These are phyloP conservation scores for Capsicum baccatum DNA, from an alignment of 257 asterid species.

Conservation along the genomic window DNA sequence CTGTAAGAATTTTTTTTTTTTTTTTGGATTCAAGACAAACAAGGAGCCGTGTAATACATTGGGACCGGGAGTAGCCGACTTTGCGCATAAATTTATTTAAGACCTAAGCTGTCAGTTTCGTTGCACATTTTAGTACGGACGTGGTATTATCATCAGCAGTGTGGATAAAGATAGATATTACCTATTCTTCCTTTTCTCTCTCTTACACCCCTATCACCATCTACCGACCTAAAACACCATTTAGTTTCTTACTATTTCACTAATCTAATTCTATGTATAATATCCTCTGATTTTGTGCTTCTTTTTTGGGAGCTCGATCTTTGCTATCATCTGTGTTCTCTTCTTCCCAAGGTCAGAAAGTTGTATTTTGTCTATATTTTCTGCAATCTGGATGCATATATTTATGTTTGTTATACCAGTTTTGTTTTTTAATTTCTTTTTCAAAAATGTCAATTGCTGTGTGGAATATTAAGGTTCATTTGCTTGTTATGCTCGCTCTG, in stretches of 20 bases:
- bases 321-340: too few species aligned
- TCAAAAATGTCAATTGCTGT: neutral
- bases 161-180: constrained; percentile 12
- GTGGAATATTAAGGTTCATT: neutral
- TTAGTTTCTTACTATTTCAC: neutral
- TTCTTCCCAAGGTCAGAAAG: neutral
- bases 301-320: neutral
- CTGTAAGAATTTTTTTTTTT: too few species aligned
- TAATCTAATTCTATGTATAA: neutral
- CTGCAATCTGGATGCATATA: neutral
- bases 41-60: too few species aligned
- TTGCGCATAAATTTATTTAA: neutral
- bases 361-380: neutral
- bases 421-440: neutral
- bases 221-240: neutral
- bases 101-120: neutral
- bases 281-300: neutral
- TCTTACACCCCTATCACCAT: neutral
- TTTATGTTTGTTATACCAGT: neutral
- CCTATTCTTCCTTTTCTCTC: neutral
- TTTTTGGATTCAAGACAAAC: too few species aligned
- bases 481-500: neutral
- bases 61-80: neutral
- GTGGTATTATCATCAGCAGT: neutral
- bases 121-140: neutral